phyloP scores from a whole-genome alignment of 352 stramenopile species.

The Pythium aphanidermatum region DNA sequence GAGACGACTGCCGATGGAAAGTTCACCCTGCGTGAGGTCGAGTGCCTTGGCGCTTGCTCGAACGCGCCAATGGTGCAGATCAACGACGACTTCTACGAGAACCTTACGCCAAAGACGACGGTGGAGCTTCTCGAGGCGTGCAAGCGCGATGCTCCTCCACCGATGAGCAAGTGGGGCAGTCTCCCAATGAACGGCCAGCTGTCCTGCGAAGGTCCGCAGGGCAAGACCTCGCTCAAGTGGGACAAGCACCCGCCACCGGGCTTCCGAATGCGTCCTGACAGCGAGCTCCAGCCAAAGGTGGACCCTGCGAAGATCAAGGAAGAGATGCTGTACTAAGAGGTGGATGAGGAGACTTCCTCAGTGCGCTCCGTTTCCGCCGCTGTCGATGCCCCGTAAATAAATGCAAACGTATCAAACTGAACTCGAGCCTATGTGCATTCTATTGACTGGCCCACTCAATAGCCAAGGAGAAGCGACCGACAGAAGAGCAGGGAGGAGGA shows the following conservation, averaged over 20 bases:
- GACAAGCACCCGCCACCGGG: slow-evolving; percentile 74
- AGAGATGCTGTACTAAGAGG: slow-evolving; percentile 83
- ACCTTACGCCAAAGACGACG: slow-evolving; percentile 97
- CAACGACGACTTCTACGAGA: slow-evolving; percentile 99
- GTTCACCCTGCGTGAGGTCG: slow-evolving; percentile 97
- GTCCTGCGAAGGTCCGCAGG: slow-evolving; percentile 95
- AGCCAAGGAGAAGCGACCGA: slow-evolving; percentile 42
- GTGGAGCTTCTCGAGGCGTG: slow-evolving; percentile 96
- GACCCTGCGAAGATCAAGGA: slow-evolving; percentile 92
- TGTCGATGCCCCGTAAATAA: too few species aligned
- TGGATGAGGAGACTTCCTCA: not conserved
- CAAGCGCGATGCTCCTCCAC: slow-evolving; percentile 89
- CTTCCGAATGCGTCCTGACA: slow-evolving; percentile 90
- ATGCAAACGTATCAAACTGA: too few species aligned
- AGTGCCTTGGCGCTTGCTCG: slow-evolving; percentile 98
- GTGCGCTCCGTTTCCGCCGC: not conserved
- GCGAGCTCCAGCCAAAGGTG: slow-evolving; percentile 90
- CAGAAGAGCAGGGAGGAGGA: slow-evolving; percentile 50
- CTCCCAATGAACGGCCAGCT: slow-evolving; percentile 99
- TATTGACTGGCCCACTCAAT: too few species aligned
- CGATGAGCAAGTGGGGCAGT: slow-evolving; percentile 98
- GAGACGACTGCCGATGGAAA: slow-evolving; percentile 72
- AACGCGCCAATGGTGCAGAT: slow-evolving; percentile 99
- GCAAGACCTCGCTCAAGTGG: slow-evolving; percentile 93
- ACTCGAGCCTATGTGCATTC: too few species aligned